Conservation (phyloP, 2,329 filamentous ascomycete genomes). For the Colletotrichum euphorbiae region DNA sequence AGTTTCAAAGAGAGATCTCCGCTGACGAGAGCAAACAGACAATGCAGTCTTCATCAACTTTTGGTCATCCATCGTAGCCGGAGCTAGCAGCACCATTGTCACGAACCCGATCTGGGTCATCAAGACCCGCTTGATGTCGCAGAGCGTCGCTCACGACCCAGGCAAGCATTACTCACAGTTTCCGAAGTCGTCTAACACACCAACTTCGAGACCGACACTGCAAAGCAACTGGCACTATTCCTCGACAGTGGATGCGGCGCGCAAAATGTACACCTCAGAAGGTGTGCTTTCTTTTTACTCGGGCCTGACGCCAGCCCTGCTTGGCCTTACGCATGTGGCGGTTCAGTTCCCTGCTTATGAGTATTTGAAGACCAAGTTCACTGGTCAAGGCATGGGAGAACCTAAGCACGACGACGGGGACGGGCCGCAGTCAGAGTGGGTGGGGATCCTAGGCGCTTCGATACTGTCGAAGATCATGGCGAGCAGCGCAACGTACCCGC, state of each 20-base stretch:
- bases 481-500: constrained; percentile 94
- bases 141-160: constrained; percentile 69
- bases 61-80: constrained; percentile 90
- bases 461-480: constrained; percentile 95
- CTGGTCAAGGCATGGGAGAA: constrained; percentile 87
- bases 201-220: constrained; percentile 65
- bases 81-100: constrained; percentile 90
- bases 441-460: constrained; percentile 87
- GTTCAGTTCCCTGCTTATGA: constrained; percentile 98
- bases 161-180: constrained; percentile 59
- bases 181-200: constrained; percentile 64
- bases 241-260: constrained; percentile 89
- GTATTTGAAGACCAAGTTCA: constrained; percentile 90
- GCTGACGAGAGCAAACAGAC: constrained; percentile 58
- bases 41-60: constrained; percentile 84
- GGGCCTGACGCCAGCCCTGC: constrained; percentile 88
- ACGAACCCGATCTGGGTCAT: constrained; percentile 99
- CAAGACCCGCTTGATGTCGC: constrained; percentile 98
- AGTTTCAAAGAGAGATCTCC: background rate
- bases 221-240: constrained; percentile 90
- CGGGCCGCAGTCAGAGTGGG: constrained; percentile 75
- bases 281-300: constrained; percentile 94
- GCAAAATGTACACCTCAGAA: constrained; percentile 95
- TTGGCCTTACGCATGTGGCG: constrained; percentile 93
- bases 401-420: constrained; percentile 63